Conservation (phyloP, 1,284 basidiomycete genomes). For the Puccinia polysora region DNA sequence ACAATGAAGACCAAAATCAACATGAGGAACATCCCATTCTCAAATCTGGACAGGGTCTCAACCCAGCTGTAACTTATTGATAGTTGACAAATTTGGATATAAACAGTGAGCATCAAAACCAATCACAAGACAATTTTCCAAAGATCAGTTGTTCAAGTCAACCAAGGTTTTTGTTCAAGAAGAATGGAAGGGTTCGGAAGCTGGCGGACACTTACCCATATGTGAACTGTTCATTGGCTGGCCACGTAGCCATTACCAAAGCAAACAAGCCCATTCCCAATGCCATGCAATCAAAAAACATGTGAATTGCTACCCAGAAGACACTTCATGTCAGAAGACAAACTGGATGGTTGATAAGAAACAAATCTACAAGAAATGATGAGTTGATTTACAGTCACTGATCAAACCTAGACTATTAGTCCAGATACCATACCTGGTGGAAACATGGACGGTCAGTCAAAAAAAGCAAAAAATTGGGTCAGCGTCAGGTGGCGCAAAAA, state of each 20-base stretch:
- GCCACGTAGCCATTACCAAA: constrained; percentile 96
- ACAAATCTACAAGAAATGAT: background rate
- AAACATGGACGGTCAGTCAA: background rate
- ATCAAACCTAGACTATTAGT: constrained; percentile 96
- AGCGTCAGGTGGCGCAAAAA: background rate
- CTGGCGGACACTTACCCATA: no score
- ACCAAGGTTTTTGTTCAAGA: no score
- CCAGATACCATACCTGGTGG: constrained; percentile 82
- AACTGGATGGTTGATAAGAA: background rate
- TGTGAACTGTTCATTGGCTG: constrained; percentile 86
- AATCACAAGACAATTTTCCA: no score
- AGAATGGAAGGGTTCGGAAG: no score
- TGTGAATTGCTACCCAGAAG: constrained; percentile 75
- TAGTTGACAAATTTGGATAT: no score
- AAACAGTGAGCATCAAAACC: no score
- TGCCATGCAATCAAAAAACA: constrained; percentile 99
- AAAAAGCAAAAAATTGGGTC: background rate
- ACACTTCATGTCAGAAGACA: background rate
- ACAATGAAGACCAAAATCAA: constrained; percentile 97
- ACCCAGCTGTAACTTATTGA: constrained; percentile 93
- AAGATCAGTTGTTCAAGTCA: background rate
- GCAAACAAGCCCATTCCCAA: constrained; percentile 93
- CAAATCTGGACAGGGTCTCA: constrained; percentile 97
- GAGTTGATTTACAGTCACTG: constrained; percentile 71
- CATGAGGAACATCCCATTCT: constrained; percentile 94